A percentile compares a stretch with the other conserved stretches of the same genome.
phyloP scores from a whole-genome alignment of 1,284 basidiomycete species.

The Ganoderma multipileum region DNA sequence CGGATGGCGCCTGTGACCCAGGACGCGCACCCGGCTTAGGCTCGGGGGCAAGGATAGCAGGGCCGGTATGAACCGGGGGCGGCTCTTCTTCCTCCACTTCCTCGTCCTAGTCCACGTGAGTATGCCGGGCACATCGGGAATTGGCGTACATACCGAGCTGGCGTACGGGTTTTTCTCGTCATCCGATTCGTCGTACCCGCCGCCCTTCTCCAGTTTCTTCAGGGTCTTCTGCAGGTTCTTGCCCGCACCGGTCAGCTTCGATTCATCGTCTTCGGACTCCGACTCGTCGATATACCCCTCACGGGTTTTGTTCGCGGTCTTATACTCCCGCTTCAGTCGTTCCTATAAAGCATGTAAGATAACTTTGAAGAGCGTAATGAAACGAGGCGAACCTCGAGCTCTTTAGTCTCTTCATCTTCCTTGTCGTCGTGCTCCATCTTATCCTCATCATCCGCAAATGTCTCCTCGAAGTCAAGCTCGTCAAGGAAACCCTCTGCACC shows the following conservation, averaged over 20 bases:
- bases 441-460: constrained; percentile 89
- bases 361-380: not conserved
- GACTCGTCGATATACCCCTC: constrained; percentile 74
- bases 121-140: not conserved
- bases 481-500: constrained; percentile 80
- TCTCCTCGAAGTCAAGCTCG: constrained; percentile 84
- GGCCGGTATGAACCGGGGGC: constrained; percentile 53
- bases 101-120: constrained; percentile 46
- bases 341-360: constrained; percentile 55
- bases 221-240: constrained; percentile 83
- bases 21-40: constrained; percentile 43
- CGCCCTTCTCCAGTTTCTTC: constrained; percentile 74
- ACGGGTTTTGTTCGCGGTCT: constrained; percentile 74
- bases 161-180: constrained; percentile 85
- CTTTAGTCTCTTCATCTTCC: constrained; percentile 86
- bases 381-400: constrained; percentile 69
- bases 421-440: constrained; percentile 71
- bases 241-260: constrained; percentile 68
- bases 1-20: constrained; percentile 41
- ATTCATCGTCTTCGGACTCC: constrained; percentile 71
- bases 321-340: constrained; percentile 84
- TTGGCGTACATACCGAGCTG: constrained; percentile 61
- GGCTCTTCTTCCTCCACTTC: constrained; percentile 75
- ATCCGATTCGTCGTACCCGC: constrained; percentile 83
- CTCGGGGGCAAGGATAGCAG: constrained; percentile 61